Evolutionary conservation across 257 asterid genomes (phyloP), one percentile per base, ranked within the genome.

Genomic region (Ilex asprella): DNA sequence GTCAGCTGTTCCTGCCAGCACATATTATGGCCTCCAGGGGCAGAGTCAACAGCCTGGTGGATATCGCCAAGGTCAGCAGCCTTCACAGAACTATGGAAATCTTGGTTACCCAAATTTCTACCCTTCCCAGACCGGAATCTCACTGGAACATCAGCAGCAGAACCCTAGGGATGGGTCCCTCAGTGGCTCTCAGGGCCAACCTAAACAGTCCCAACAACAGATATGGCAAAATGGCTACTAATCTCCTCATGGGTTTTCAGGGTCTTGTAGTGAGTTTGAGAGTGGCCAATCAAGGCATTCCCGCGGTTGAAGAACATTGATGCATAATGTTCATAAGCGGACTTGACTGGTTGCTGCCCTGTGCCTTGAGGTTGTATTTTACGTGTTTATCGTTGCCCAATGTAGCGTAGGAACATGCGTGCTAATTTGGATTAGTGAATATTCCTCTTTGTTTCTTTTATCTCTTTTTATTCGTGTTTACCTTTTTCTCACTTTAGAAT

Each of bases 11-110:
- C 95, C 94, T 21, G 80, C 94, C 8, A 78, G 69, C 71, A 73
- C 94, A 6, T 77, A 81, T 65, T 81, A 80, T 55, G 77, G 73
- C 64, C 78, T 79, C 53, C 88, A 77, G 70, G 86, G 82, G 53
- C 97, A 85, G 70, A 80, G n/a, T 29, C 95, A 85, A 76, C 92
- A 80, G 73, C 72, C 86, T 7, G 73, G 78, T 62, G 95, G 87
- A 35, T 85, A 78, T 82, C 73, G 95, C 72, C 99, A 89, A 79
- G 95, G 69, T n/a, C 95, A 84, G 68, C 95, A 91, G 79, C 84
- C 87, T 10, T 71, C 90, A 3, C 96, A 87, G 76, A 89, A 70
- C 57, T 85, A 83, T 56, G 91, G 89, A 56, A 63, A 75, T n/a
- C 65, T 66, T n/a, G 93, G 96, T 3, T 87, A 87, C 82, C 87